Evolutionary conservation across 1,284 basidiomycete genomes (phyloP), one percentile per base, ranked within the genome.

Genomic region (Boletellus dicymbophilus): DNA sequence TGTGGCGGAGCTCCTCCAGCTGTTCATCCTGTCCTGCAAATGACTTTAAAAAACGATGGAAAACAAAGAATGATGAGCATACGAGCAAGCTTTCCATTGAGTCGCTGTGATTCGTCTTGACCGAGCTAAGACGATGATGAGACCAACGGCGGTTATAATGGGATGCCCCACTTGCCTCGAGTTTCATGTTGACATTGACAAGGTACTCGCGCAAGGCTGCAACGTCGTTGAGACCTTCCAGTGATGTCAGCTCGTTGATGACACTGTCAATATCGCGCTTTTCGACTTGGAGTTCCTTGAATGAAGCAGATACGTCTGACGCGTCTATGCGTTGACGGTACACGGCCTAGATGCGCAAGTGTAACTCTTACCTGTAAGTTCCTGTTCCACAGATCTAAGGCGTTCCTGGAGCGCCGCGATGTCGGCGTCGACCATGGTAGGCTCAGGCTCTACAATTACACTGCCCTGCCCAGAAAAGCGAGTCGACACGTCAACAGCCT

Each of bases 1-100:
- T 92, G 55, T 93, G 89, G 41, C 84, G 84, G 0, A 96, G 73
- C 65, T 95, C 93, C 56, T 91, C 87, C 20, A 93, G 80, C 3
- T 87, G 86, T 44, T 84, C 85, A 47, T 92, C 91, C 71, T 95
- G 92, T 26, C 84, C 93, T 95, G 59, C 28, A 37, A 9, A 53
- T 52, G 34, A 51, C 40, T 52, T 43, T 44, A 37, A 20, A 37
- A 3, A 43, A 40, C 8, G 31, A 44, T 9, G 13, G 21, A 20
- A 37, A 37, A 37, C 10, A 44, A n/a, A 23, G 15, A 4, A 48
- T 1, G n/a, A 16, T 40, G 20, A 27, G 34, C 53, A 16, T 65
- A 93, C 93, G 76, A 50, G 79, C 80, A 11, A 94, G 75, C 62
- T 89, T 90, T 49, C 75, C 79, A 50, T 77, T 85, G 22, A 95